These are phyloP conservation scores for Fusarium sp. DNA, from an alignment of 2,329 filamentous ascomycete species.

Conservation along the genomic window DNA sequence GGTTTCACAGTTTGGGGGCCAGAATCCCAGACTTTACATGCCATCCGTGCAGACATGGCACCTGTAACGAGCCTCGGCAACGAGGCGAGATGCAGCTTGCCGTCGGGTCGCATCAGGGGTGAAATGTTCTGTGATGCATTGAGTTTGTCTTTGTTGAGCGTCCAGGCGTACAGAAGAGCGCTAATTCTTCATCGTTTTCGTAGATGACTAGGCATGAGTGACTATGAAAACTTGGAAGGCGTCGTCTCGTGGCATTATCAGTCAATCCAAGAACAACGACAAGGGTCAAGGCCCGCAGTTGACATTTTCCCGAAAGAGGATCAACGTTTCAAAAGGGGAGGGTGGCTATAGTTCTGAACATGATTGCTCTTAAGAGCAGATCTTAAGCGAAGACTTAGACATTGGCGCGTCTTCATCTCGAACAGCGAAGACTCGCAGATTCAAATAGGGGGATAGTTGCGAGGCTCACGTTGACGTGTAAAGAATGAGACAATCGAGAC, in stretches of 20 bases:
- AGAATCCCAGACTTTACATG: conserved; percentile 1
- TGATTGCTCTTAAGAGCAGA: background rate
- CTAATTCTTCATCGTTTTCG: background rate
- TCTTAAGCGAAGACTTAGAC: background rate
- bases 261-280: background rate
- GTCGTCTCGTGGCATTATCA: background rate
- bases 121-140: background rate
- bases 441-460: conserved; percentile 17
- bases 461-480: conserved; percentile 5
- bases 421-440: background rate
- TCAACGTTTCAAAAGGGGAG: background rate
- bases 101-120: conserved; percentile 3
- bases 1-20: conserved; percentile 2
- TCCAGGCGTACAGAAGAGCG: background rate
- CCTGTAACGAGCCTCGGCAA: conserved; percentile 32
- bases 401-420: background rate
- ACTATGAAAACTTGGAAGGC: background rate
- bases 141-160: background rate
- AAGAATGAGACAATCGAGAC: conserved; percentile 14
- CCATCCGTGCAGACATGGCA: conserved; percentile 5
- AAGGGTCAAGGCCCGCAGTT: background rate
- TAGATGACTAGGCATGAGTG: background rate
- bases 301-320: background rate
- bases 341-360: background rate
- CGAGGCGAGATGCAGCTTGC: conserved; percentile 32